Percentiles rank a stretch among this genome's conserved stretches.
Evolutionary conservation across 1,284 basidiomycete species (phyloP).

Genomic region (Moesziomyces sp.): DNA sequence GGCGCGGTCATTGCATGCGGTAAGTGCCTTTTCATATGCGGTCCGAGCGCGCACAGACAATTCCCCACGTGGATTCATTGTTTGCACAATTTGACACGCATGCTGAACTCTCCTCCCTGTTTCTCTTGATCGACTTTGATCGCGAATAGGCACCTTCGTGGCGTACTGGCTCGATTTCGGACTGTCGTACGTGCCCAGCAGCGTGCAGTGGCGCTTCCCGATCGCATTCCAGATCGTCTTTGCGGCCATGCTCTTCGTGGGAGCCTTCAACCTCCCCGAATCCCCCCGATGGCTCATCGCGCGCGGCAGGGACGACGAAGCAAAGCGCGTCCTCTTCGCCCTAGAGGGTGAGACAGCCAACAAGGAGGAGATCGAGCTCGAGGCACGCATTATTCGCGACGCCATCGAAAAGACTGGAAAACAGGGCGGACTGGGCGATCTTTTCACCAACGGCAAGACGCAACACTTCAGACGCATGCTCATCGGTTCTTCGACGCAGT

Average conservation of each 20-base stretch:
- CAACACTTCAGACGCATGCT: conserved; percentile 54
- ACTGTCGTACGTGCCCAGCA: conserved; percentile 30
- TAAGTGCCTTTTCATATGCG: too few relatives aligned
- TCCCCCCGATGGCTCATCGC: conserved; percentile 60
- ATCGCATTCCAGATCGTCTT: conserved; percentile 69
- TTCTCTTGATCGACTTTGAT: too few relatives aligned
- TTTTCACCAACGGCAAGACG: conserved; percentile 49
- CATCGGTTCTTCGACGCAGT: conserved; percentile 48
- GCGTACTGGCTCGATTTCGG: conserved; percentile 62
- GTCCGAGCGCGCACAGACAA: too few relatives aligned
- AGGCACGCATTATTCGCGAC: conserved; percentile 43
- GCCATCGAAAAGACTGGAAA: conserved; percentile 25
- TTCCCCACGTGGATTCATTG: too few relatives aligned
- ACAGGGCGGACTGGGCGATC: conserved; percentile 23
- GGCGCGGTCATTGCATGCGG: conserved; percentile 35
- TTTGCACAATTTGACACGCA: too few relatives aligned
- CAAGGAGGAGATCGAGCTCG: conserved; percentile 23
- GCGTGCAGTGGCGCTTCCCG: conserved; percentile 55
- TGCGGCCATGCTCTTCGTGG: conserved; percentile 69
- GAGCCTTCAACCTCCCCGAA: conserved; percentile 52
- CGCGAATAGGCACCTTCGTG: conserved; percentile 23
- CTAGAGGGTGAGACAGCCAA: conserved; percentile 48
- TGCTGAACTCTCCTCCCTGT: too few relatives aligned
- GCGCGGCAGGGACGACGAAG: conserved; percentile 40
- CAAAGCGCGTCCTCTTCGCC: conserved; percentile 38